These are phyloP conservation scores for Aphanocladium album DNA, from an alignment of 2,329 filamentous ascomycete species.

Conservation along the genomic window DNA sequence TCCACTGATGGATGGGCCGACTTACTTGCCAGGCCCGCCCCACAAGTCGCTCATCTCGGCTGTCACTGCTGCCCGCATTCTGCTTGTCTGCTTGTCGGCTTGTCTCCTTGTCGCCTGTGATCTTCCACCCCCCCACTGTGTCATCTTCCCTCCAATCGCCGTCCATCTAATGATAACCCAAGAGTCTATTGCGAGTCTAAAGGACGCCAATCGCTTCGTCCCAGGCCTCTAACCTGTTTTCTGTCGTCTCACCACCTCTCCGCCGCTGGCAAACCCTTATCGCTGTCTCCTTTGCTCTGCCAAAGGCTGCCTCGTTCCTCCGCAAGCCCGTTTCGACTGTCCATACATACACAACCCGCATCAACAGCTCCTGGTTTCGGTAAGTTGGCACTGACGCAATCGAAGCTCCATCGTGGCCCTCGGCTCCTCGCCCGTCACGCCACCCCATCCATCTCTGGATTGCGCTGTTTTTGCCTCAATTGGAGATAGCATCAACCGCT, in stretches of 20 bases:
- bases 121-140: conserved; percentile 10
- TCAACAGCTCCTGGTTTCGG: conserved; percentile 12
- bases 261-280: background rate
- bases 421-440: background rate
- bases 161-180: conserved; percentile 12
- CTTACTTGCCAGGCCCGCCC: background rate
- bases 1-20: too few relatives aligned
- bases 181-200: conserved; percentile 8
- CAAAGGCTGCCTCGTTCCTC: background rate
- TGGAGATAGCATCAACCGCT: background rate
- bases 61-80: background rate
- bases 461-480: conserved; percentile 6
- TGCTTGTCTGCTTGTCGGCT: background rate
- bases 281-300: background rate
- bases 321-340: background rate
- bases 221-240: background rate
- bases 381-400: conserved; percentile 13
- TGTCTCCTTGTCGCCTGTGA: too few relatives aligned
- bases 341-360: background rate
- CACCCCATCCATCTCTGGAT: background rate
- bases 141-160: conserved; percentile 10
- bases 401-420: background rate
- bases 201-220: conserved; percentile 10
- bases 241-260: background rate
- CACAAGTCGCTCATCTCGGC: background rate